Conservation (phyloP, 176 grass and related monocot genomes). For the Oryza coarctata region DNA sequence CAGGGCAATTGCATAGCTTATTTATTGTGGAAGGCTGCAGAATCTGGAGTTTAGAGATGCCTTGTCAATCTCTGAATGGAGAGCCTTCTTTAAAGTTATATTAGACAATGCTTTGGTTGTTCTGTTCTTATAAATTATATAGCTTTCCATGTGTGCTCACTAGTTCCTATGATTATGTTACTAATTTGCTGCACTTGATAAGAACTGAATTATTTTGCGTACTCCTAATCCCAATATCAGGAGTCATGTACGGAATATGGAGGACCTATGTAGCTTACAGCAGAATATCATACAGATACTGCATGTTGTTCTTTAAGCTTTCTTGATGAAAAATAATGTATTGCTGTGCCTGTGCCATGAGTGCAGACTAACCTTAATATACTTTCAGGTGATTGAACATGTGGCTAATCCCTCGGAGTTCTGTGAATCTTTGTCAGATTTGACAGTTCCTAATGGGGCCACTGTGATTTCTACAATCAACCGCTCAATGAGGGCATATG, state of each 20-base stretch:
- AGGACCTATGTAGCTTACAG: not conserved
- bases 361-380: constrained; percentile 26
- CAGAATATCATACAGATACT: constrained; percentile 1
- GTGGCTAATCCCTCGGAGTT: constrained; percentile 78
- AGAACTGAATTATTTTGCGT: not conserved
- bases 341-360: not conserved
- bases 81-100: not conserved
- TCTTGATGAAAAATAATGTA: constrained; percentile 16
- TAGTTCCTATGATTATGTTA: not conserved
- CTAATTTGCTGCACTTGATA: not conserved
- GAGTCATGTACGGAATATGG: constrained; percentile 4
- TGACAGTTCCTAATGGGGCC: constrained; percentile 66
- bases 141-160: not conserved
- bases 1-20: not conserved
- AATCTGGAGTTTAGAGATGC: not conserved
- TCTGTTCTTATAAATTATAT: not conserved
- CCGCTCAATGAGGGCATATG: constrained; percentile 91
- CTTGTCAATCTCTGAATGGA: not conserved
- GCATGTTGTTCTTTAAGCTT: not conserved
- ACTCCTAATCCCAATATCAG: not conserved
- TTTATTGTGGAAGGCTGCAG: not conserved
- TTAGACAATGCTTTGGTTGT: not conserved
- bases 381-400: constrained; percentile 90
- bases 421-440: constrained; percentile 71
- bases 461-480: constrained; percentile 93